Conservation (phyloP, 2,329 filamentous ascomycete genomes). For the Neonectria magnoliae region DNA sequence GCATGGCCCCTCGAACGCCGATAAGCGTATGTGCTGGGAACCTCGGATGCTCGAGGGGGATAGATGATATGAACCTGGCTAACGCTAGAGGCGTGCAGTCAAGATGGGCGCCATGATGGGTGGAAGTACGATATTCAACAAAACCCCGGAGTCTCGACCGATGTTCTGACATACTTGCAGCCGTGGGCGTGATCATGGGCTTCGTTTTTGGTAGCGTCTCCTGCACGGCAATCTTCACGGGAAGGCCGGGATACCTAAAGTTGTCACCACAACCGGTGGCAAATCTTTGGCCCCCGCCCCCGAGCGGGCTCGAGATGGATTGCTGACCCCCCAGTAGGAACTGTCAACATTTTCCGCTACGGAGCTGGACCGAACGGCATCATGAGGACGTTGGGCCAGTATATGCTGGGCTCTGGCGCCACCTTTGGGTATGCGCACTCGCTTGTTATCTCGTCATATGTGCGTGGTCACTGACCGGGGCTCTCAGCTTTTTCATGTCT, state of each 20-base stretch:
- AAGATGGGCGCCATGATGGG: constrained; percentile 99
- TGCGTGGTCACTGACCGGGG: constrained; percentile 32
- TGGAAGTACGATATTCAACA: constrained; percentile 76
- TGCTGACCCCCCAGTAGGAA: constrained; percentile 65
- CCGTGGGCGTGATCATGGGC: constrained; percentile 94
- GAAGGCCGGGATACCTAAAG: constrained; percentile 5
- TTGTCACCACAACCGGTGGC: neutral
- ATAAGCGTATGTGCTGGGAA: constrained; percentile 59
- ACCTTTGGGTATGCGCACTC: constrained; percentile 81
- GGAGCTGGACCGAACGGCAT: constrained; percentile 94
- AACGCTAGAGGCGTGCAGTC: constrained; percentile 39
- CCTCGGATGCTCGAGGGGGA: constrained; percentile 8
- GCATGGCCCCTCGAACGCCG: constrained; percentile 62
- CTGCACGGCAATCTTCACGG: constrained; percentile 1
- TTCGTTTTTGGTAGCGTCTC: constrained; percentile 86
- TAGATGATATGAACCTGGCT: constrained; percentile 26
- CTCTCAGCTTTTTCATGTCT: constrained; percentile 89
- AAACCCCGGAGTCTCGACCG: neutral
- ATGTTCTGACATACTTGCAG: constrained; percentile 60
- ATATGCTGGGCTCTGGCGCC: constrained; percentile 93
- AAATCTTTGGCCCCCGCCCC: constrained; percentile 4
- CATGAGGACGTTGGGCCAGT: constrained; percentile 93
- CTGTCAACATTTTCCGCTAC: constrained; percentile 94
- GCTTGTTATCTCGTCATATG: constrained; percentile 7
- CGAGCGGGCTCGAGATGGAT: neutral